These are phyloP conservation scores for Dovyalis caffra DNA, from an alignment of 345 rosid species.

Conservation along the genomic window DNA sequence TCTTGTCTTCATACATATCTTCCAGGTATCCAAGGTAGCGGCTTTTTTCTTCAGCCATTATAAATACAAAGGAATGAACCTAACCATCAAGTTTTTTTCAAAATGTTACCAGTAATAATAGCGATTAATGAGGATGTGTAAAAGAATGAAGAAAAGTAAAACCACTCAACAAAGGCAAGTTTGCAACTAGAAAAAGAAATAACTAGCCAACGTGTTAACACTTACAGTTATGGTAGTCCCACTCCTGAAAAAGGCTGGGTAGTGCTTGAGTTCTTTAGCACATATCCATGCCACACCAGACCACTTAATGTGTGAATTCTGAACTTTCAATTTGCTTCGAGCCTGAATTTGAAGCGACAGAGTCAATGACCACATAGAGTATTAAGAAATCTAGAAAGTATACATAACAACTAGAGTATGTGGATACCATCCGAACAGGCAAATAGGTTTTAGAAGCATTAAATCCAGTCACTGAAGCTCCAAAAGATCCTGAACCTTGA, in stretches of 20 bases:
- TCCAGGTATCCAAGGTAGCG: conserved; percentile 87
- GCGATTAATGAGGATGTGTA: conserved; percentile 4
- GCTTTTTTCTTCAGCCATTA: conserved; percentile 82
- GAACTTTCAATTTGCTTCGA: conserved; percentile 41
- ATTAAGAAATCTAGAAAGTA: neutral
- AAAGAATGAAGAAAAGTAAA: neutral
- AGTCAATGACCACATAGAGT: neutral
- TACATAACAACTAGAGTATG: neutral
- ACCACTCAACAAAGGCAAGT: neutral
- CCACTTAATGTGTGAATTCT: conserved; percentile 77
- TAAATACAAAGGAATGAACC: conserved; percentile 93
- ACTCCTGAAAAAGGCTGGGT: conserved; percentile 78
- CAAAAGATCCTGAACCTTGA: neutral
- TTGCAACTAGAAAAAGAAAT: neutral
- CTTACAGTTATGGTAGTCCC: conserved; percentile 83
- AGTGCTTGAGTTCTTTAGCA: conserved; percentile 93
- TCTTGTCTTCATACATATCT: conserved; percentile 97
- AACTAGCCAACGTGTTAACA: neutral
- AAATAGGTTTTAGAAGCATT: neutral
- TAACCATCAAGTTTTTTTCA: conserved; percentile 9
- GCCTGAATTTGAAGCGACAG: neutral
- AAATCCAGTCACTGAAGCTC: neutral
- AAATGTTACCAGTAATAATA: conserved; percentile 7
- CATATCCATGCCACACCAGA: conserved; percentile 82
- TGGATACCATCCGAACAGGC: neutral